phyloP scores from a whole-genome alignment of 208 protist species.

The Porcisia hertigi region DNA sequence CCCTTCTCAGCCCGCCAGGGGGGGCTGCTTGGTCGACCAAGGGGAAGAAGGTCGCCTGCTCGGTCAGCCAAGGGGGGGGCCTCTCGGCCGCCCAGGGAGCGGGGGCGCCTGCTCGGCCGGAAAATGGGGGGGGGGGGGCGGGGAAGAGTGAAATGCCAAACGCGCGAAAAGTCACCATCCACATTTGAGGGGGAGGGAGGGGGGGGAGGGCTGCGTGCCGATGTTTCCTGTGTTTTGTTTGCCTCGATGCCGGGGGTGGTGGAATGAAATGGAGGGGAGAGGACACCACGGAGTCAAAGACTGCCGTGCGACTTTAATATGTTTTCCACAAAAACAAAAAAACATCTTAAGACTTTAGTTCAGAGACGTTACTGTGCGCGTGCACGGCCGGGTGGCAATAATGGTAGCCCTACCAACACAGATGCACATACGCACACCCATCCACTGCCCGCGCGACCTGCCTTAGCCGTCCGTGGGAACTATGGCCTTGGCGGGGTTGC shows the following conservation, averaged over 20 bases:
- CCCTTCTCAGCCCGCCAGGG: too few relatives aligned
- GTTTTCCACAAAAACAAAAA: neutral
- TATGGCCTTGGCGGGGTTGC: conserved; percentile 54
- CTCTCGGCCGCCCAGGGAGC: too few relatives aligned
- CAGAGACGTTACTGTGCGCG: neutral
- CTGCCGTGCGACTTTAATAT: neutral
- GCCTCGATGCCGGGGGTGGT: neutral
- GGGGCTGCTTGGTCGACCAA: too few relatives aligned
- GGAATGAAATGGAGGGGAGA: neutral
- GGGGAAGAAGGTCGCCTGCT: too few relatives aligned
- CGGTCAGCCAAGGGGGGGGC: neutral
- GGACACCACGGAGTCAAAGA: neutral
- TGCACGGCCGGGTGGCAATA: neutral
- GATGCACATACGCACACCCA: neutral
- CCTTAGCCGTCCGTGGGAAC: conserved; percentile 44
- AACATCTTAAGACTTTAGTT: neutral
- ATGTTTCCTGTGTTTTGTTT: too few relatives aligned
- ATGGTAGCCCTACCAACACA: too few relatives aligned
- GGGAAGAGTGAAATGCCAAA: neutral
- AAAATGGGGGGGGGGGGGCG: neutral
- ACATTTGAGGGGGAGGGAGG: neutral
- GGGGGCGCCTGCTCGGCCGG: too few relatives aligned
- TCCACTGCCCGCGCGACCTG: neutral
- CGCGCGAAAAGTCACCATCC: too few relatives aligned
- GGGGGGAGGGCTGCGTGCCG: neutral